phyloP scores from a whole-genome alignment of 495 filamentous ascomycete genomes.

The Acidomyces sp. region DNA sequence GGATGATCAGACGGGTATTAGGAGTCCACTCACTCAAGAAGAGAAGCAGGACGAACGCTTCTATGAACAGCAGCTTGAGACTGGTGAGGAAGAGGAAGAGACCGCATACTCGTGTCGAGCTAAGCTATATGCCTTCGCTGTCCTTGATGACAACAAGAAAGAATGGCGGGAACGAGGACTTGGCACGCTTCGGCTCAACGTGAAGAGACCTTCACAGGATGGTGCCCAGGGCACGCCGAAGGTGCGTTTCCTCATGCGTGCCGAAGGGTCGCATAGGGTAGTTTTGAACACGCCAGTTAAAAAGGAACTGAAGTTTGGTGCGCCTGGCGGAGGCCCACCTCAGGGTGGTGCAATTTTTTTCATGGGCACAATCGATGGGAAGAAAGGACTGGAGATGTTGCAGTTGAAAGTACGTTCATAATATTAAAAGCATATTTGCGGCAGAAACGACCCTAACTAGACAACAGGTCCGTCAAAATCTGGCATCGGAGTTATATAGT shows the following conservation, averaged over 20 bases:
- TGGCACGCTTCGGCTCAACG: slow-evolving; percentile 74
- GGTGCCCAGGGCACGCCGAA: slow-evolving; percentile 4
- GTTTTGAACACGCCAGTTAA: slow-evolving; percentile 69
- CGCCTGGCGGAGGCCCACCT: slow-evolving; percentile 38
- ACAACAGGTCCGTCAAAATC: slow-evolving; percentile 19
- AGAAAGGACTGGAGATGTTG: slow-evolving; percentile 24
- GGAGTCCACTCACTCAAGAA: slow-evolving; percentile 28
- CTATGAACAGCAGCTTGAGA: slow-evolving; percentile 58
- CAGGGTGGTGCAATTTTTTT: slow-evolving; percentile 39
- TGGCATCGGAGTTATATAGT: slow-evolving; percentile 21
- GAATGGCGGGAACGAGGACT: slow-evolving; percentile 82
- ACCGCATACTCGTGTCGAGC: slow-evolving; percentile 52
- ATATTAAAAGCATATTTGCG: not conserved
- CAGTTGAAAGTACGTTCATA: slow-evolving; percentile 52
- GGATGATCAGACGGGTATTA: slow-evolving; percentile 31
- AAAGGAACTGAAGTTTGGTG: slow-evolving; percentile 58
- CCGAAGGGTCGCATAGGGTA: slow-evolving; percentile 73
- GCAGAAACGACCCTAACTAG: too few relatives aligned
- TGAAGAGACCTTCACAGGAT: slow-evolving; percentile 30
- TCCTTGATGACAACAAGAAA: slow-evolving; percentile 31
- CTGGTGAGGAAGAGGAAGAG: slow-evolving; percentile 56
- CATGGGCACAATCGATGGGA: slow-evolving; percentile 21
- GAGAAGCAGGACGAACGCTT: slow-evolving; percentile 54
- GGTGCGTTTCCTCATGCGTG: slow-evolving; percentile 69
- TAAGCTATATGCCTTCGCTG: slow-evolving; percentile 58